phyloP scores from a whole-genome alignment of 75 land plant genomes.

The Sequoiadendron giganteum region DNA sequence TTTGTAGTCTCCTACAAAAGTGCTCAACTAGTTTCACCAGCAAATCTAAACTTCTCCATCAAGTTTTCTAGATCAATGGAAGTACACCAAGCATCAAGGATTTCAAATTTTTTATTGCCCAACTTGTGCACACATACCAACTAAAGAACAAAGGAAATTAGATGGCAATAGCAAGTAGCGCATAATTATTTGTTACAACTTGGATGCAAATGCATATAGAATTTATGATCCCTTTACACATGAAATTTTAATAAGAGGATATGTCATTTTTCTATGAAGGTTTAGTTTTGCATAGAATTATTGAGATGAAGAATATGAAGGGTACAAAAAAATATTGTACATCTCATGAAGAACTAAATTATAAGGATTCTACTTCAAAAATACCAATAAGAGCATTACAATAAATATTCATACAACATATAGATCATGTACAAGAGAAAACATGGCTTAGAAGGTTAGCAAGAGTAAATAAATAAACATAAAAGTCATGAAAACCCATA shows the following conservation, averaged over 20 bases:
- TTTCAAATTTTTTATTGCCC: not conserved
- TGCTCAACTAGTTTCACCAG: too few species aligned
- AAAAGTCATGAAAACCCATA: not conserved
- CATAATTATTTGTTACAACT: not conserved
- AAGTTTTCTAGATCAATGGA: too few species aligned
- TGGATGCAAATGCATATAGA: constrained; percentile 10
- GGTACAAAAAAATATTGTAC: not conserved
- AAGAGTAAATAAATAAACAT: not conserved
- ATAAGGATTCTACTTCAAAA: too few species aligned
- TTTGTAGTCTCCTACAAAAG: too few species aligned
- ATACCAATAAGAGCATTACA: not conserved
- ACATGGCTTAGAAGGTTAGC: not conserved
- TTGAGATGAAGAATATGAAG: not conserved
- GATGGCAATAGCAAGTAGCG: not conserved
- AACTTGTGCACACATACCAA: not conserved
- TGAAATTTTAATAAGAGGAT: constrained; percentile 5
- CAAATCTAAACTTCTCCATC: too few species aligned
- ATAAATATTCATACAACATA: too few species aligned
- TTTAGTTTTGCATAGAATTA: not conserved
- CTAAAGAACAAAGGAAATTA: not conserved
- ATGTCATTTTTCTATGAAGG: not conserved
- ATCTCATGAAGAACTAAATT: not conserved
- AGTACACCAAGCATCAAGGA: not conserved
- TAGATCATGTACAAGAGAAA: not conserved
- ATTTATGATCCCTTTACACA: constrained; percentile 12